Conservation (phyloP, 257 asterid genomes). For the Nicotiana paniculata region DNA sequence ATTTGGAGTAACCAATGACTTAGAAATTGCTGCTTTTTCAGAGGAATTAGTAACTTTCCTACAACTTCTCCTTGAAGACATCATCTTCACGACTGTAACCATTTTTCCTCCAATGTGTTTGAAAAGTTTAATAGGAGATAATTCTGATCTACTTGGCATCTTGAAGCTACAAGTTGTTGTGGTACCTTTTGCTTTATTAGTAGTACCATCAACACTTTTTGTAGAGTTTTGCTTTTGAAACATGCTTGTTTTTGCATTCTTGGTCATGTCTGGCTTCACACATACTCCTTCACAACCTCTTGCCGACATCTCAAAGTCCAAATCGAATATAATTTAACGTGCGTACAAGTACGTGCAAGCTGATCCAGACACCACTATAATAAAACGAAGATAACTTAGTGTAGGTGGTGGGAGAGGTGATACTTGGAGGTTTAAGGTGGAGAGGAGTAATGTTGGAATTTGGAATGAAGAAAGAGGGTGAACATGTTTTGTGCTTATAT, state of each 20-base stretch:
- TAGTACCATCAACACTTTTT: neutral
- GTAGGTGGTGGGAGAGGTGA: neutral
- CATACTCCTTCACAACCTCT: neutral
- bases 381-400: neutral
- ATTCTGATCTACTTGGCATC: constrained; percentile 16
- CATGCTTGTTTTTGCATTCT: neutral
- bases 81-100: constrained; percentile 15
- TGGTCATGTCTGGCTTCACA: neutral
- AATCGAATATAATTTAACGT: neutral
- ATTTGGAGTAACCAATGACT: neutral
- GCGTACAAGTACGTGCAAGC: neutral
- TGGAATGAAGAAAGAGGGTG: neutral
- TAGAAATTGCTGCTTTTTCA: constrained; percentile 12
- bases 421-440: neutral
- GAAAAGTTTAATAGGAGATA: constrained; percentile 26
- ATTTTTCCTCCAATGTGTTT: constrained; percentile 29
- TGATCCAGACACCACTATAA: neutral
- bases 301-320: neutral
- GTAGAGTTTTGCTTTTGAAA: constrained; percentile 8
- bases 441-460: neutral
- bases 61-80: constrained; percentile 13
- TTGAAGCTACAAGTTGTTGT: constrained; percentile 29
- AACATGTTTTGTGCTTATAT: neutral
- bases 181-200: neutral
- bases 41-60: constrained; percentile 14